Base-by-base conservation (phyloP, 768 basidiomycete species). In the Floccularia luteovirens region DNA sequence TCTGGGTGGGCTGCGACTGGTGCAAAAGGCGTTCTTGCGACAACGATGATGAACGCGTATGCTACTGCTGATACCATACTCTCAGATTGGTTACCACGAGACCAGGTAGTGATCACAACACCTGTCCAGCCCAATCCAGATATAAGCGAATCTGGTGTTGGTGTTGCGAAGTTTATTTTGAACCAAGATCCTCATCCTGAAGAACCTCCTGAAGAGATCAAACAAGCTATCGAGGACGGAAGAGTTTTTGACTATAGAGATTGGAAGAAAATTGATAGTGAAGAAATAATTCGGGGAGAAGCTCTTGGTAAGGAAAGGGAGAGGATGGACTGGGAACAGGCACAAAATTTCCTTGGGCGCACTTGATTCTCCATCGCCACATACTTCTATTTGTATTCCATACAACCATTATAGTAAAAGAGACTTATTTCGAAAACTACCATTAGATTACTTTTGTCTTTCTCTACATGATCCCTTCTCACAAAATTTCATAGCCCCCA, bases 1-100 rank as follows among this genome's bases (percentile, higher is more conserved):
- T 82, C 88, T 1, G 94, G 94, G 7, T 99, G 96, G 96, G 83
- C 90, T 2, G 83, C 90, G 2, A 79, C 75, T 2, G 94, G 94
- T 24, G 92, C 96, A 0, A 82, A 77, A 38, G 93, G 93, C 7
- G 92, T 98, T 10, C 69, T 98, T 32, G 92, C 90, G 1, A 71
- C 82, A 2, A 96, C 96, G 24, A 91, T 99, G 91, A 78, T 90
- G 59, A 75, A 96, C 54, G 88, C 93, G 16, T 90, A 91, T 54
- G 70, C 72, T 2, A 79, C 89, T 2, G 83, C 88, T 2, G 79
- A 85, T 27, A 64, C 72, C 0, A 74, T 97, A 38, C 45, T 90
- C 1, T 60, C 64, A 1, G 91, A 93, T 49, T 69, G 56, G 54
- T 39, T 53, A 17, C 41, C 37, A 37, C 41, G 33, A 39, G 34